These are phyloP conservation scores for Ammopiptanthus mongolicus DNA, from an alignment of 306 rosid species.

Conservation along the genomic window DNA sequence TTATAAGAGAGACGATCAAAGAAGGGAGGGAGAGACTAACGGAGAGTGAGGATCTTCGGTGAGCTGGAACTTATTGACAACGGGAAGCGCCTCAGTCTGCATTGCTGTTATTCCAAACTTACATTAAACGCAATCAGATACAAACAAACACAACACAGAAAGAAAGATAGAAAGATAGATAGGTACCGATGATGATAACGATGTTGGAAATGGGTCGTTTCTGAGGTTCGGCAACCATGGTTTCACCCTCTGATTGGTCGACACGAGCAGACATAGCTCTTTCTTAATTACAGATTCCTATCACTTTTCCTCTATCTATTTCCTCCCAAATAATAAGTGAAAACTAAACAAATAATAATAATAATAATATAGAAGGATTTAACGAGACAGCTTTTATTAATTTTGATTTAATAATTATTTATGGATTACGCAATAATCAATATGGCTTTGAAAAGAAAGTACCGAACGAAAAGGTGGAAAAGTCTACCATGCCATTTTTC, in stretches of 20 bases:
- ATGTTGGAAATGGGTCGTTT: conserved; percentile 53
- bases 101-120: conserved; percentile 51
- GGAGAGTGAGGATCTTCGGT: conserved; percentile 49
- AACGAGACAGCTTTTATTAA: background rate
- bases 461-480: background rate
- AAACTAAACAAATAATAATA: no score
- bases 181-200: conserved; percentile 52
- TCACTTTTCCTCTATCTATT: no score
- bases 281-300: background rate
- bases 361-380: background rate
- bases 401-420: background rate
- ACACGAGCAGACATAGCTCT: conserved; percentile 39
- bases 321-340: background rate
- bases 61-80: conserved; percentile 68
- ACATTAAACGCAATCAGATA: background rate
- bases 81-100: conserved; percentile 94
- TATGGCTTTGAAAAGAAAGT: background rate
- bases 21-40: conserved; percentile 54
- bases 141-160: background rate
- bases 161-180: no score
- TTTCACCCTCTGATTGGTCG: conserved; percentile 37
- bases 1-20: background rate
- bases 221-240: conserved; percentile 28
- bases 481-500: background rate
- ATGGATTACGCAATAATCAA: background rate